phyloP scores from a whole-genome alignment of 1,284 basidiomycete genomes.

The Kwoniella shivajii region DNA sequence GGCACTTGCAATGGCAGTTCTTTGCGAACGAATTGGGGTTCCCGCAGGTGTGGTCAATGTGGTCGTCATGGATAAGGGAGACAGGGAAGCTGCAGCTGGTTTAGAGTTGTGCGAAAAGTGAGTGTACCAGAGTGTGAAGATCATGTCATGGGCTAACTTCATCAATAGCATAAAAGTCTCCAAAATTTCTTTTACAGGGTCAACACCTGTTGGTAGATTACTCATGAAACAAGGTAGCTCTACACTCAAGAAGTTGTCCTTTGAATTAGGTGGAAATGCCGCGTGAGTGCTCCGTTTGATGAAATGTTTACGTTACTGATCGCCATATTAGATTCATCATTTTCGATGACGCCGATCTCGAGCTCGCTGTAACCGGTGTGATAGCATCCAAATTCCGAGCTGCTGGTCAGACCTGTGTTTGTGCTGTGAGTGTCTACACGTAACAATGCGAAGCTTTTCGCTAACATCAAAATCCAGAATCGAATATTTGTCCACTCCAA shows the following conservation, averaged over 20 bases:
- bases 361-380: conserved; percentile 84
- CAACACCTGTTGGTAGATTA: conserved; percentile 83
- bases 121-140: background rate
- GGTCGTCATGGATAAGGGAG: conserved; percentile 60
- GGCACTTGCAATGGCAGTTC: conserved; percentile 70
- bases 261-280: conserved; percentile 71
- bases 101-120: conserved; percentile 34
- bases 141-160: background rate
- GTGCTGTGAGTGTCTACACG: conserved; percentile 20
- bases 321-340: conserved; percentile 79
- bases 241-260: conserved; percentile 86
- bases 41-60: conserved; percentile 95
- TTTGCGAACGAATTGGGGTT: conserved; percentile 84
- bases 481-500: conserved; percentile 75
- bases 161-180: conserved; percentile 58
- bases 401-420: conserved; percentile 74
- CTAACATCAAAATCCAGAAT: too few relatives aligned
- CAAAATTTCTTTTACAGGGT: conserved; percentile 90
- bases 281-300: conserved; percentile 10
- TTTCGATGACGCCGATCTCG: conserved; percentile 91
- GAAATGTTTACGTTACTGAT: background rate
- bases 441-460: too few relatives aligned
- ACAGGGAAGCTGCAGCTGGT: conserved; percentile 28
- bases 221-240: conserved; percentile 80
- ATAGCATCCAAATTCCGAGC: conserved; percentile 85